These are phyloP conservation scores for Paraphoma sp. DNA, from an alignment of 2,329 filamentous ascomycete species.

Conservation along the genomic window DNA sequence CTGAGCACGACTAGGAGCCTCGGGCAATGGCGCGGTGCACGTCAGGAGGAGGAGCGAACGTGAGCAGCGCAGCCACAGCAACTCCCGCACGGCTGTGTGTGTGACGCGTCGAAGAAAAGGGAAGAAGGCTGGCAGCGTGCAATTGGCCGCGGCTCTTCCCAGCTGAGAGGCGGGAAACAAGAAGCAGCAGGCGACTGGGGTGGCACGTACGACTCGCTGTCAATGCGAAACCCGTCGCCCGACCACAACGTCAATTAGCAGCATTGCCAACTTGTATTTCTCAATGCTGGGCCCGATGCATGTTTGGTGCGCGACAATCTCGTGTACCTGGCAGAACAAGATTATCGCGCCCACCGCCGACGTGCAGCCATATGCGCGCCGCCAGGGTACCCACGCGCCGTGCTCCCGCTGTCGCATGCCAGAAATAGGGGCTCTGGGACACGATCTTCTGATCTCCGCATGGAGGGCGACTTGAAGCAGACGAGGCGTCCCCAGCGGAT, in stretches of 20 bases:
- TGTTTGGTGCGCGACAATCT: background rate
- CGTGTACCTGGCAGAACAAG: background rate
- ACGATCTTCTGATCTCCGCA: slow-evolving; percentile 18
- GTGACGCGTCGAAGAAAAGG: background rate
- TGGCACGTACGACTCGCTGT: slow-evolving; percentile 7
- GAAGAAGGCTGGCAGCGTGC: background rate
- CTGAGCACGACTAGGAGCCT: background rate
- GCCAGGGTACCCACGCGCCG: slow-evolving; percentile 3
- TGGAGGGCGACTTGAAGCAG: slow-evolving; percentile 12
- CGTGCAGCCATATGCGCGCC: background rate
- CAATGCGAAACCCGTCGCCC: slow-evolving; percentile 9
- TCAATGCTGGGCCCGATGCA: background rate
- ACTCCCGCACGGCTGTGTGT: background rate
- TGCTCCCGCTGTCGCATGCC: slow-evolving; percentile 15
- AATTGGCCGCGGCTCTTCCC: background rate
- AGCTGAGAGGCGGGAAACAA: background rate
- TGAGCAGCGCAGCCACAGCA: background rate
- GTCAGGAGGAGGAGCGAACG: background rate
- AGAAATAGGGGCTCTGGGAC: slow-evolving; percentile 16
- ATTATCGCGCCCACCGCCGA: background rate
- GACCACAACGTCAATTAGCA: background rate
- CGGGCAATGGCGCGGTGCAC: background rate
- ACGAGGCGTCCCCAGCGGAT: slow-evolving; percentile 5
- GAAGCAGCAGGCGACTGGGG: slow-evolving; percentile 1
- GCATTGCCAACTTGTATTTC: background rate